Evolutionary conservation across 1,139 yeast genomes (phyloP), one percentile per base, ranked within the genome.

Genomic region (Hemisphaericaspora subhashii): DNA sequence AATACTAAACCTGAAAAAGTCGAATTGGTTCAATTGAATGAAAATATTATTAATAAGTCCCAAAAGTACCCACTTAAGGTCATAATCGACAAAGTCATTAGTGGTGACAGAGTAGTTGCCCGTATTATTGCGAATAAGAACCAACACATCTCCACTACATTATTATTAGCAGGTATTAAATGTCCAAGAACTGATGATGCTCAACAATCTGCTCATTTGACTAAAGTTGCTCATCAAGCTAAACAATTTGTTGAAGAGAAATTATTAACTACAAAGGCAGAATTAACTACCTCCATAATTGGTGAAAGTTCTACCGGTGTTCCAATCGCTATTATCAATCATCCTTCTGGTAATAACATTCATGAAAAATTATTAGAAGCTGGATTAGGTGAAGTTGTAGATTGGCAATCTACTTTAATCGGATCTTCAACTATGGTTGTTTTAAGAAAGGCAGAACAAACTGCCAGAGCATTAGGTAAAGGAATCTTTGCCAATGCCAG

Each of bases 321-420:
- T 6, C 83, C 90, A 10, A 75, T 83, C 41, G 85, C 73, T 6
- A 52, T 79, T 29, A 60, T 77, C 37, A 81, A 81, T 50, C 90
- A 88, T 39, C 84, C 86, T 10, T 89, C 95, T 6, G 78, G 77
- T 9, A 85, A 86, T 54, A 63, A 63, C 43, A 82, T 87, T 51
- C 80, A 85, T 44, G 83, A 81, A 50, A 77, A 79, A 48, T 63
- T 87, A 46, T 69, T 87, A 46, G 79, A 76, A 44, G 72, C 69
- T 43, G 96, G 96, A 8, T 70, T 81, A 31, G 95, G 84, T 7
- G 81, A 81, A 48, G 78, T 86, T 40, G 79, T 83, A 16, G 95
- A 87, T 57, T 85, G 95, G 92, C 95, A 87, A 58, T 79, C 89
- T 1, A 60, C 78, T n/a, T 55, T 80, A 37, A 65, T 88, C 41